Evolutionary conservation across 2,329 filamentous ascomycete genomes (phyloP).

Genomic region (Paraphoma chrysanthemicola): DNA sequence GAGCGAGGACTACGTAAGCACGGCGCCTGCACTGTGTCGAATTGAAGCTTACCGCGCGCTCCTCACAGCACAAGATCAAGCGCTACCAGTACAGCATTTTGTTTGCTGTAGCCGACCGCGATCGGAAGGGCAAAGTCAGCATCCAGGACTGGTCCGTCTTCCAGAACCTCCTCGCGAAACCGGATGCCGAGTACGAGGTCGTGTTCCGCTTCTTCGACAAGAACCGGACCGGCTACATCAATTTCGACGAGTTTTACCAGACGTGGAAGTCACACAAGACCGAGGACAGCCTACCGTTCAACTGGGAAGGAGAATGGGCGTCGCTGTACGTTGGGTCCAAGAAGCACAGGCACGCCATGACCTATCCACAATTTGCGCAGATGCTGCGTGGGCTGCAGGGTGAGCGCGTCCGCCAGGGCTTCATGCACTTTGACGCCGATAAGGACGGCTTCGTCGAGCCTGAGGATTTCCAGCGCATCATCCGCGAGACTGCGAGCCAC

Average conservation of each 20-base stretch:
- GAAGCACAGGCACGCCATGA: constrained; percentile 87
- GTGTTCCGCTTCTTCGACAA: constrained; percentile 96
- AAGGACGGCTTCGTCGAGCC: constrained; percentile 95
- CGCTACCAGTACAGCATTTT: constrained; percentile 94
- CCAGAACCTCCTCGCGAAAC: constrained; percentile 90
- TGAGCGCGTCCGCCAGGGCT: constrained; percentile 94
- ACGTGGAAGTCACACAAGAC: constrained; percentile 90
- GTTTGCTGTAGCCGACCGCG: constrained; percentile 87
- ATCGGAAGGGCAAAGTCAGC: constrained; percentile 73
- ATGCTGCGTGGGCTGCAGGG: constrained; percentile 97
- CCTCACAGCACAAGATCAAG: constrained; percentile 89
- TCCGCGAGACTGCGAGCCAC: constrained; percentile 88
- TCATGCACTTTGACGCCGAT: constrained; percentile 88
- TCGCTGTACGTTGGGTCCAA: constrained; percentile 90
- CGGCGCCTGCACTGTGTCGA: constrained; percentile 24
- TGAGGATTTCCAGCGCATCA: constrained; percentile 95
- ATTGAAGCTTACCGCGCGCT: constrained; percentile 37
- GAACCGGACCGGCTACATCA: constrained; percentile 81
- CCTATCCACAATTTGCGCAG: constrained; percentile 96
- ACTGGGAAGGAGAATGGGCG: constrained; percentile 98
- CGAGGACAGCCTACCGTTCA: constrained; percentile 84
- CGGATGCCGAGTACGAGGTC: constrained; percentile 98
- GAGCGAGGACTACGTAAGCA: constrained; percentile 86
- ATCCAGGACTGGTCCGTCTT: constrained; percentile 91
- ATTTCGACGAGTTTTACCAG: constrained; percentile 85